Percentiles rank a stretch among this genome's conserved stretches.
Evolutionary conservation across 768 basidiomycete species (phyloP).

Genomic region (Naganishia friedmannii): DNA sequence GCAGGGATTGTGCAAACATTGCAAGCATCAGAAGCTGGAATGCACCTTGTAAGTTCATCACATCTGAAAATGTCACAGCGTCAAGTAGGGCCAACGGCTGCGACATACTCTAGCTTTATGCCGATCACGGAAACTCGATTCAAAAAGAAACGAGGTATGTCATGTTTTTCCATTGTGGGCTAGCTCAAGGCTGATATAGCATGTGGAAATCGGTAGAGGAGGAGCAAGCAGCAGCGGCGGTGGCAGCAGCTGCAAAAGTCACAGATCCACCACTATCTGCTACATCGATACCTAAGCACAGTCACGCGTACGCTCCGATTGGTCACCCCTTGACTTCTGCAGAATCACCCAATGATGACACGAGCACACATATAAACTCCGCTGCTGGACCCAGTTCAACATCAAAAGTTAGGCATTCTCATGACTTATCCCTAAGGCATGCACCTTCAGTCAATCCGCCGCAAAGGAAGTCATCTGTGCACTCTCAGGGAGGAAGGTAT

Average conservation of each 20-base stretch:
- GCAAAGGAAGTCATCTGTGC: slow-evolving; percentile 12
- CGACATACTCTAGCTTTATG: slow-evolving; percentile 59
- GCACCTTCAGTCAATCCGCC: background rate
- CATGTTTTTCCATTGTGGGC: slow-evolving; percentile 40
- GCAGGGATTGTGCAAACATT: slow-evolving; percentile 83
- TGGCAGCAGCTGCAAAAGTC: slow-evolving; percentile 30
- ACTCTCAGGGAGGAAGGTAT: background rate
- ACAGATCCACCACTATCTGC: slow-evolving; percentile 1
- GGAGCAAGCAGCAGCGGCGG: slow-evolving; percentile 32
- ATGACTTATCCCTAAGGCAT: background rate
- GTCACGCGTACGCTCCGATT: background rate
- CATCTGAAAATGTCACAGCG: background rate
- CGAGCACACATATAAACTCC: background rate
- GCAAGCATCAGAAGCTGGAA: slow-evolving; percentile 87
- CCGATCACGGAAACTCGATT: slow-evolving; percentile 98
- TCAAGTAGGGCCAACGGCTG: background rate
- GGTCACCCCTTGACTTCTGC: background rate
- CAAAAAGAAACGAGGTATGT: slow-evolving; percentile 84
- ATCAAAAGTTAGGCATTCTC: slow-evolving; percentile 1
- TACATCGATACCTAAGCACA: background rate
- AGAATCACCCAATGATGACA: slow-evolving; percentile 15
- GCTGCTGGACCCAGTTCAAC: slow-evolving; percentile 3
- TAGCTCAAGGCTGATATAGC: background rate
- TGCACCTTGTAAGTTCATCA: slow-evolving; percentile 66
- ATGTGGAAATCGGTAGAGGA: slow-evolving; percentile 31